Conservation (phyloP, 2,329 filamentous ascomycete species). For the Hymenoscyphus infarciens region DNA sequence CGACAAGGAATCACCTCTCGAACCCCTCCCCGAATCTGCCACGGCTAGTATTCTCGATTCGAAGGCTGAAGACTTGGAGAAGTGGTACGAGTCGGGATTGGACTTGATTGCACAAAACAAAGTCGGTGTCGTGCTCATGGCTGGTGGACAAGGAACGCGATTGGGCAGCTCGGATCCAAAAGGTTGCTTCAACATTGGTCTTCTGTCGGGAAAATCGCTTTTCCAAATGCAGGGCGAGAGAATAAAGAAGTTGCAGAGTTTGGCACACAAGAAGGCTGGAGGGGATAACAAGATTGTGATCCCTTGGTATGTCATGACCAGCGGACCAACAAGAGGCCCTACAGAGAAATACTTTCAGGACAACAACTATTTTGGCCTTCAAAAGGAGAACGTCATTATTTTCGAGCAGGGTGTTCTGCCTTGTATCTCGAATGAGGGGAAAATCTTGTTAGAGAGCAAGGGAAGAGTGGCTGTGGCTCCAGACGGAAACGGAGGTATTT, state of each 20-base stretch:
- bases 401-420: conserved; percentile 97
- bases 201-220: conserved; percentile 87
- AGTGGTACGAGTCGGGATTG: conserved; percentile 75
- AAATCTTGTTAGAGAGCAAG: conserved; percentile 92
- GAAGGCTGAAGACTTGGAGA: conserved; percentile 68
- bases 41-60: conserved; percentile 92
- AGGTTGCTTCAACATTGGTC: conserved; percentile 94
- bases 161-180: conserved; percentile 94
- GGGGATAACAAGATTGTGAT: conserved; percentile 59
- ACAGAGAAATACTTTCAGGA: conserved; percentile 93
- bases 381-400: conserved; percentile 80
- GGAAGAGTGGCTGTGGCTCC: conserved; percentile 88
- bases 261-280: conserved; percentile 69
- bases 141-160: conserved; percentile 92
- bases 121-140: conserved; percentile 89
- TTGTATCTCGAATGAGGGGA: conserved; percentile 95
- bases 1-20: conserved; percentile 48
- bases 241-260: conserved; percentile 78
- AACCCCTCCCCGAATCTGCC: conserved; percentile 83
- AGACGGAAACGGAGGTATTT: conserved; percentile 95
- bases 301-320: conserved; percentile 99
- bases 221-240: conserved; percentile 98
- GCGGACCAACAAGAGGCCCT: conserved; percentile 83
- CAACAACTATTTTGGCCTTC: conserved; percentile 85
- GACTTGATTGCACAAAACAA: conserved; percentile 64